Evolutionary conservation across 2,329 filamentous ascomycete genomes (phyloP), one percentile per base, ranked within the genome.

Genomic region (Xylariaceae sp.): DNA sequence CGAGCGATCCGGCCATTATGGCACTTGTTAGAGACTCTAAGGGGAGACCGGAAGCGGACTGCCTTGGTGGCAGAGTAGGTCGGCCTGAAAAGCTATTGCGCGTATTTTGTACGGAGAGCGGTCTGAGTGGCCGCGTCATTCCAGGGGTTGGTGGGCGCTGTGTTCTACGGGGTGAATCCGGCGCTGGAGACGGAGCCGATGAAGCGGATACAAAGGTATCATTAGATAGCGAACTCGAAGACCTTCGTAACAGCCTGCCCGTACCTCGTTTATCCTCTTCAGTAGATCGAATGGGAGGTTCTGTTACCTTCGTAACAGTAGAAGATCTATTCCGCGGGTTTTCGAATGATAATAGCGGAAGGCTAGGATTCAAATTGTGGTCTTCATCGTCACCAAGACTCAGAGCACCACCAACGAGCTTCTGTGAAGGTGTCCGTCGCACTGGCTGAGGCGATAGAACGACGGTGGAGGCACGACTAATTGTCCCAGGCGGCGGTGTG

Each of bases 1-100:
- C 87, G 0, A 91, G 71, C 20, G 83, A 86, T 2, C 85, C 82
- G 2, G 86, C 86, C 57, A 91, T 77, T 47, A 91, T 88, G 51
- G 87, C 87, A 56, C 80, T 80, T 11, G 85, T 82, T 6, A 91
- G 76, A 0, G 82, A 82, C 47, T 83, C 77, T 8, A 87, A 72
- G 1, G 77, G 76, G 22, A 83, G 71, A 41, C 58, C 67, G 20
- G 66, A 61, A 19, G 59, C 51, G 50, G 44, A 44, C 19, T 32
- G 44, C 22, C 38, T 53, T 43, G 42, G 49, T 34, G 44, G 50
- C 21, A 45, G 45, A 40, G 40, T 21, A 14, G 38, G 55, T 12
- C 47, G 41, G 25, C 42, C 55, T 4, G 21, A 25, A 32, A 19
- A 39, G 22, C 23, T n/a, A n/a, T n/a, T 14, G 7, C 42, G 20